These are phyloP conservation scores for Clitopilus hobsonii DNA, from an alignment of 768 basidiomycete species.

Conservation along the genomic window DNA sequence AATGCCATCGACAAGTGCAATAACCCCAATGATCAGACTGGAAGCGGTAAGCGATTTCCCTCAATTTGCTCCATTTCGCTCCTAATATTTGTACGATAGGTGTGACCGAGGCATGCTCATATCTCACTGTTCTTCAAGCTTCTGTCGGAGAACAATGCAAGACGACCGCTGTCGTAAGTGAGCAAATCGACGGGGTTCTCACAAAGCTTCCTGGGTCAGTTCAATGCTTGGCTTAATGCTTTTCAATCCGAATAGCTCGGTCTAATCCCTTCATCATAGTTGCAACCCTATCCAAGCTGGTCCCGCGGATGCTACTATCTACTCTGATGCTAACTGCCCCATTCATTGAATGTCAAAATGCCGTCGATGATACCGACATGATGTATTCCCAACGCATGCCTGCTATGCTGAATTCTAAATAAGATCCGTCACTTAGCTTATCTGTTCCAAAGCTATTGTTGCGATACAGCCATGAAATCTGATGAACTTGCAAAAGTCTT, in stretches of 20 bases:
- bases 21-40: conserved; percentile 32
- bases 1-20: conserved; percentile 42
- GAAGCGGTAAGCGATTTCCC: conserved; percentile 11
- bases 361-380: no score
- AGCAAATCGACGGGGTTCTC: conserved; percentile 17
- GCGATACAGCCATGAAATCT: no score
- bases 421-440: no score
- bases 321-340: conserved; percentile 23
- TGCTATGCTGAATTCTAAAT: no score
- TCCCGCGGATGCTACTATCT: conserved; percentile 31
- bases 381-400: no score
- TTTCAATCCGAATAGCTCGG: not conserved
- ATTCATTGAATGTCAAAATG: not conserved
- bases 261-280: conserved; percentile 10
- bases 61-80: not conserved
- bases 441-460: no score
- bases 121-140: conserved; percentile 27
- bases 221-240: no score
- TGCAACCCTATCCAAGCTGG: conserved; percentile 37
- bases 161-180: conserved; percentile 23
- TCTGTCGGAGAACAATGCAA: conserved; percentile 25
- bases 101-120: conserved; percentile 33
- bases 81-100: conserved; percentile 10
- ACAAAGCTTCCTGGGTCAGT: conserved; percentile 24
- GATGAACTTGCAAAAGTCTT: no score